Percentiles rank a stretch among this genome's conserved stretches.
Evolutionary conservation across 2,329 filamentous ascomycete species (phyloP).

Genomic region (Emericellopsis atlantica): DNA sequence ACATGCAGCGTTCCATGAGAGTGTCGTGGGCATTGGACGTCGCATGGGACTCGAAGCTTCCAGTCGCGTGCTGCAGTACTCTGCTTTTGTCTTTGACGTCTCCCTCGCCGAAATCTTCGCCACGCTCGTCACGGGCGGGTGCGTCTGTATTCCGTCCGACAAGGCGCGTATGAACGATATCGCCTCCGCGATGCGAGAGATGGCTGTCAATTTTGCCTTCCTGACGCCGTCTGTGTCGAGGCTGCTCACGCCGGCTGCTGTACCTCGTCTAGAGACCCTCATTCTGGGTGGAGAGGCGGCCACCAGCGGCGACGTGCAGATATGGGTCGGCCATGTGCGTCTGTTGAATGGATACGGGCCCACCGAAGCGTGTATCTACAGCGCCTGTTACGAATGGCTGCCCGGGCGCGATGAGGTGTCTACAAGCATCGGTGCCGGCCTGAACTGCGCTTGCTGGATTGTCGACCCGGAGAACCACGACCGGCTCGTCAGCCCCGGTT

Average conservation of each 20-base stretch:
- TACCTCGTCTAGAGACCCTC: slow-evolving; percentile 4
- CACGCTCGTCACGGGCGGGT: slow-evolving; percentile 3
- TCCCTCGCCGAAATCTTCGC: slow-evolving; percentile 2
- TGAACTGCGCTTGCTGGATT: slow-evolving; percentile 6
- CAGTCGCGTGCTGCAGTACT: slow-evolving; percentile 4
- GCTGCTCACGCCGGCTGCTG: slow-evolving; percentile 5
- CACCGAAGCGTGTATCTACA: background rate
- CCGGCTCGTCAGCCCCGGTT: slow-evolving; percentile 3
- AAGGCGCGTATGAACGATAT: slow-evolving; percentile 5
- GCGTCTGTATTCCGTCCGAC: slow-evolving; percentile 7
- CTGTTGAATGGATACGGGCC: background rate
- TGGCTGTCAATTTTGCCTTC: background rate
- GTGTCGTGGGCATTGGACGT: slow-evolving; percentile 10
- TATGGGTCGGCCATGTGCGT: slow-evolving; percentile 3
- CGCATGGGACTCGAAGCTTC: slow-evolving; percentile 6
- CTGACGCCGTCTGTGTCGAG: background rate
- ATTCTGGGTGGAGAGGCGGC: slow-evolving; percentile 6
- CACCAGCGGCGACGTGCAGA: slow-evolving; percentile 2
- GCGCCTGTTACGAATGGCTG: too few relatives aligned
- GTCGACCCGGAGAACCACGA: slow-evolving; percentile 6
- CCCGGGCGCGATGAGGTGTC: too few relatives aligned
- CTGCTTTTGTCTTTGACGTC: slow-evolving; percentile 6
- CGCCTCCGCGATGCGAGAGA: background rate
- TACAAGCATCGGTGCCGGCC: slow-evolving; percentile 1
- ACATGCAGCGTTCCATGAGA: background rate